Evolutionary conservation across 768 basidiomycete genomes (phyloP).

Genomic region (Termitomyces sp.): DNA sequence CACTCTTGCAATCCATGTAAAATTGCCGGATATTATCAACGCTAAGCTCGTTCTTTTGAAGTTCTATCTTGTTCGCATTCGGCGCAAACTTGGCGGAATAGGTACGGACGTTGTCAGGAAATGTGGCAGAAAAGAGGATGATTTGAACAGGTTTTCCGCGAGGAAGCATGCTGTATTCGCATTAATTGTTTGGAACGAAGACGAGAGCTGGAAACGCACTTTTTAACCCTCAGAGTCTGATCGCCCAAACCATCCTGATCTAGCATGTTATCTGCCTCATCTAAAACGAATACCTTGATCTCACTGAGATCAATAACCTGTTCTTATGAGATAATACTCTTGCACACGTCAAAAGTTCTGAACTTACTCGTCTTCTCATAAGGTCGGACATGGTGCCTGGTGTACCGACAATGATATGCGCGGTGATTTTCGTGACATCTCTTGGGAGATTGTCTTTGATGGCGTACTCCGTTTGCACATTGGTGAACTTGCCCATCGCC

Average conservation of each 20-base stretch:
- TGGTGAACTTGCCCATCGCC: slow-evolving; percentile 92
- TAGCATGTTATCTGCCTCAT: slow-evolving; percentile 99
- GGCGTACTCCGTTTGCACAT: slow-evolving; percentile 90
- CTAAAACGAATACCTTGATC: slow-evolving; percentile 91
- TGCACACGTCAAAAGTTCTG: background rate
- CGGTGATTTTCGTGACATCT: slow-evolving; percentile 62
- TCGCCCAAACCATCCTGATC: slow-evolving; percentile 92
- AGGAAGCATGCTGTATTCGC: slow-evolving; percentile 46
- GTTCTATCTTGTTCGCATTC: slow-evolving; percentile 91
- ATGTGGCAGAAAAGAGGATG: slow-evolving; percentile 97
- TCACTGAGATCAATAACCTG: slow-evolving; percentile 69
- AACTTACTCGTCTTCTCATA: slow-evolving; percentile 54
- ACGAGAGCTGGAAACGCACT: slow-evolving; percentile 43
- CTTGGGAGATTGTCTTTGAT: slow-evolving; percentile 82
- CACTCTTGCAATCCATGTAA: slow-evolving; percentile 93
- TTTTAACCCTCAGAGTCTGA: slow-evolving; percentile 90
- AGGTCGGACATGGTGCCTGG: slow-evolving; percentile 94
- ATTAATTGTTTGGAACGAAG: background rate
- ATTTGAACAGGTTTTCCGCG: slow-evolving; percentile 60
- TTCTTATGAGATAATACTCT: background rate
- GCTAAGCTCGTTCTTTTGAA: slow-evolving; percentile 89
- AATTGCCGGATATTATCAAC: slow-evolving; percentile 95
- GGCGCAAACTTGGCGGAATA: slow-evolving; percentile 95
- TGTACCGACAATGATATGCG: slow-evolving; percentile 93
- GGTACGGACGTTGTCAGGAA: slow-evolving; percentile 87